phyloP scores from a whole-genome alignment of 1,139 yeast species.

The Yamadazyma triangularis region DNA sequence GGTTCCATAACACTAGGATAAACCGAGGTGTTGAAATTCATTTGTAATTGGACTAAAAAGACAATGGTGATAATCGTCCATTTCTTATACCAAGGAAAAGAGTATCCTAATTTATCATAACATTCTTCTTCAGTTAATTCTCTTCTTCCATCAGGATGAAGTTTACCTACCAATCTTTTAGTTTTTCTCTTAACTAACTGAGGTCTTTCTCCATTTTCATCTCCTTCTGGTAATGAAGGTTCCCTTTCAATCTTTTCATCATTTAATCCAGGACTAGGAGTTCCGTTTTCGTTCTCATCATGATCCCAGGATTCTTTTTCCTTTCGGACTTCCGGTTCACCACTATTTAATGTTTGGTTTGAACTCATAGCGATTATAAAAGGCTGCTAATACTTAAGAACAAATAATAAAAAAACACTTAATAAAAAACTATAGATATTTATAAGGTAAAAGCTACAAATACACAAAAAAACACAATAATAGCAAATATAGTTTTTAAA shows the following conservation, averaged over 20 bases:
- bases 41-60: conserved; percentile 33
- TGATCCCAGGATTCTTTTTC: conserved; percentile 4
- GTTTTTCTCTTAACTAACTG: conserved; percentile 6
- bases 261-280: too few species aligned
- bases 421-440: too few species aligned
- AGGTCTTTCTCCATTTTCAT: conserved; percentile 4
- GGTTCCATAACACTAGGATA: conserved; percentile 25
- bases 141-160: conserved; percentile 19
- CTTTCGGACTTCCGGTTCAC: conserved; percentile 4
- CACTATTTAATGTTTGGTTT: conserved; percentile 8
- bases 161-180: conserved; percentile 8
- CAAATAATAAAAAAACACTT: too few species aligned
- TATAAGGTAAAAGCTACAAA: too few species aligned
- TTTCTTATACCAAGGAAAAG: conserved; percentile 23
- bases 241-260: too few species aligned
- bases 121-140: conserved; percentile 27
- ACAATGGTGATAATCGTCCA: conserved; percentile 29
- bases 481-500: too few species aligned
- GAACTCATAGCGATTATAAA: too few species aligned
- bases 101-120: conserved; percentile 27
- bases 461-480: too few species aligned
- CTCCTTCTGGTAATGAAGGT: too few species aligned
- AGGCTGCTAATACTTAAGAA: too few species aligned
- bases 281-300: background rate
- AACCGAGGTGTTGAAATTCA: conserved; percentile 34